These are phyloP conservation scores for Diaporthe amygdali DNA, from an alignment of 2,329 filamentous ascomycete genomes.

Conservation along the genomic window DNA sequence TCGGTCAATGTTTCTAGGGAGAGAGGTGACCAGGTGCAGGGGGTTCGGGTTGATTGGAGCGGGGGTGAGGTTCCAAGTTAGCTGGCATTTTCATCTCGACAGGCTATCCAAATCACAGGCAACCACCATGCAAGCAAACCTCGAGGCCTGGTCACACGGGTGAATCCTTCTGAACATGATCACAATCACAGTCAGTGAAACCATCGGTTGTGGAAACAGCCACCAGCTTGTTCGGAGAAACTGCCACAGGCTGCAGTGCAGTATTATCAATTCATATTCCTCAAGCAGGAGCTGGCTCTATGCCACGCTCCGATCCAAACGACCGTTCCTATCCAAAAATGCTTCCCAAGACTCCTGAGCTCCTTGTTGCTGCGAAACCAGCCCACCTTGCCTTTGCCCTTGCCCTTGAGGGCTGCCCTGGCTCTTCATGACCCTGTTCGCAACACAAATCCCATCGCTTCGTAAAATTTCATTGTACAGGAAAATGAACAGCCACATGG, in stretches of 20 bases:
- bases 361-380: not conserved
- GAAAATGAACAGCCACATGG: not conserved
- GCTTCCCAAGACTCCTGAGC: not conserved
- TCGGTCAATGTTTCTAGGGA: not conserved
- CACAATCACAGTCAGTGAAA: too few species aligned
- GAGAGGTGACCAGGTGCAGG: not conserved
- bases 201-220: not conserved
- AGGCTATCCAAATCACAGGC: not conserved
- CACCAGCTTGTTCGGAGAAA: not conserved
- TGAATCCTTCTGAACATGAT: not conserved
- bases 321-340: not conserved
- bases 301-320: not conserved
- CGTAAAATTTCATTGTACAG: not conserved
- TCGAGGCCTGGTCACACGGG: not conserved
- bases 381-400: not conserved
- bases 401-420: not conserved
- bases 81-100: not conserved
- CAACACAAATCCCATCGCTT: not conserved
- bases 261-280: not conserved
- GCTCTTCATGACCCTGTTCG: not conserved
- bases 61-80: conserved; percentile 2
- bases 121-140: not conserved
- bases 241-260: not conserved
- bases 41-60: conserved; percentile 4
- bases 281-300: not conserved